phyloP scores from a whole-genome alignment of 2,329 filamentous ascomycete genomes.

The Capronia epimyces region DNA sequence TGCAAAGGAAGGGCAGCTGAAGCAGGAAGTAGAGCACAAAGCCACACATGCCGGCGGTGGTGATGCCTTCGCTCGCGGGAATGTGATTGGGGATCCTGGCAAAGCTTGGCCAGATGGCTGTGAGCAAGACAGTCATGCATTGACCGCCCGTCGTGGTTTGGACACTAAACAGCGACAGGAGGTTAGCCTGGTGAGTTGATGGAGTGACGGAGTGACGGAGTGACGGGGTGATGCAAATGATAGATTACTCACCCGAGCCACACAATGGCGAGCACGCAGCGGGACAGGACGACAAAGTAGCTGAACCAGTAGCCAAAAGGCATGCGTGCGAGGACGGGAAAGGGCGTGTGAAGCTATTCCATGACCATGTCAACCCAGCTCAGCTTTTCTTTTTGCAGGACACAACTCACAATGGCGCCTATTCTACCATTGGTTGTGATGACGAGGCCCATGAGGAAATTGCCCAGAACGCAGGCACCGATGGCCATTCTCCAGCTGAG shows the following conservation, averaged over 20 bases:
- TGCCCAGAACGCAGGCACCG: constrained; percentile 34
- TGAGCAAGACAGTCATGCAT: constrained; percentile 37
- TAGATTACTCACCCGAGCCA: constrained; percentile 25
- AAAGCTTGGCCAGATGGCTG: constrained; percentile 48
- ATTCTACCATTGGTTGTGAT: constrained; percentile 57
- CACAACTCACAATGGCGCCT: constrained; percentile 34
- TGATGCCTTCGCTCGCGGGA: constrained; percentile 29
- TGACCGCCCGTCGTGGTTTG: constrained; percentile 37
- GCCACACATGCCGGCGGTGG: constrained; percentile 45
- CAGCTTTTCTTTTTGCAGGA: not conserved
- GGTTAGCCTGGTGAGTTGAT: not conserved
- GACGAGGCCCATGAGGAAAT: constrained; percentile 50
- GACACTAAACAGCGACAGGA: constrained; percentile 28
- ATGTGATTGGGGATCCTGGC: constrained; percentile 40
- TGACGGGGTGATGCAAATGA: not conserved
- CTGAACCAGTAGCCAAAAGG: constrained; percentile 39
- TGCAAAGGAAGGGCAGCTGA: constrained; percentile 43
- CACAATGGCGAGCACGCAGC: constrained; percentile 2
- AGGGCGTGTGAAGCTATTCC: constrained; percentile 21
- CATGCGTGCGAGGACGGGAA: constrained; percentile 33
- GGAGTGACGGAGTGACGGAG: not conserved
- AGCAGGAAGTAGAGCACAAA: constrained; percentile 49
- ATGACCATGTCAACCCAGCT: constrained; percentile 38
- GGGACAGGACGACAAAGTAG: constrained; percentile 30
- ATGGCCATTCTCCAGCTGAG: constrained; percentile 44